Evolutionary conservation across 495 filamentous ascomycete species (phyloP).

Genomic region (Thozetella sp.): DNA sequence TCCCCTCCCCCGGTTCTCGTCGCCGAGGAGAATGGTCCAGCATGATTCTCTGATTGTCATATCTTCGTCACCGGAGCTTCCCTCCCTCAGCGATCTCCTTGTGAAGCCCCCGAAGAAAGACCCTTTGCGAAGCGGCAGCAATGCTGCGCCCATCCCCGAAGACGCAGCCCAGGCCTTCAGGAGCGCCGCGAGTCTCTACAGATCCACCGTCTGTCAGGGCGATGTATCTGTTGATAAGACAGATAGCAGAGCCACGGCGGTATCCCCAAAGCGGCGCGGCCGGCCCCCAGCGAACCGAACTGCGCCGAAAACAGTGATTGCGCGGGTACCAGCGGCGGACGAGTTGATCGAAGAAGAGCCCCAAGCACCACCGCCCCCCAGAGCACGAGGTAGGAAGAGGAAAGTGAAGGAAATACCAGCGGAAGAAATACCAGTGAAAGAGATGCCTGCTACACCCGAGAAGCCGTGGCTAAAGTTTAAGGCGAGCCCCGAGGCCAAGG

Average conservation of each 20-base stretch:
- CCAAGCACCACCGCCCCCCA: slow-evolving; percentile 1
- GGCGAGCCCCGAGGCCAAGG: slow-evolving; percentile 12
- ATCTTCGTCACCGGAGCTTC: slow-evolving; percentile 49
- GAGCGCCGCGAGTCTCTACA: slow-evolving; percentile 38
- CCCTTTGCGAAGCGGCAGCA: slow-evolving; percentile 29
- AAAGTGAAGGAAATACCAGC: slow-evolving; percentile 11
- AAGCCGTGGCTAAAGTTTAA: slow-evolving; percentile 36
- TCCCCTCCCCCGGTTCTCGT: slow-evolving; percentile 31
- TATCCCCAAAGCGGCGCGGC: background rate
- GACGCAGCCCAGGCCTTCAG: slow-evolving; percentile 34
- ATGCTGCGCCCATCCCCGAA: slow-evolving; percentile 28
- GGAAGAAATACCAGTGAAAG: background rate
- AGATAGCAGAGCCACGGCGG: background rate
- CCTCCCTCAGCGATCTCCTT: slow-evolving; percentile 39
- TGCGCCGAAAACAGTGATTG: background rate
- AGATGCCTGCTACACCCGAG: slow-evolving; percentile 7
- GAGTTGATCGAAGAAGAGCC: slow-evolving; percentile 5
- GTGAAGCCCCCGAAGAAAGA: slow-evolving; percentile 27
- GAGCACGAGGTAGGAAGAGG: background rate
- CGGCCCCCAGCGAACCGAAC: background rate
- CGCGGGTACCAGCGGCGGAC: background rate
- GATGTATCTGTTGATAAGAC: background rate
- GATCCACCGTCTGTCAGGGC: slow-evolving; percentile 3
- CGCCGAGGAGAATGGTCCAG: slow-evolving; percentile 26
- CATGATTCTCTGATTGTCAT: slow-evolving; percentile 28